These are phyloP conservation scores for Vanilla planifolia DNA, from an alignment of 106 monocot species.

Conservation along the genomic window DNA sequence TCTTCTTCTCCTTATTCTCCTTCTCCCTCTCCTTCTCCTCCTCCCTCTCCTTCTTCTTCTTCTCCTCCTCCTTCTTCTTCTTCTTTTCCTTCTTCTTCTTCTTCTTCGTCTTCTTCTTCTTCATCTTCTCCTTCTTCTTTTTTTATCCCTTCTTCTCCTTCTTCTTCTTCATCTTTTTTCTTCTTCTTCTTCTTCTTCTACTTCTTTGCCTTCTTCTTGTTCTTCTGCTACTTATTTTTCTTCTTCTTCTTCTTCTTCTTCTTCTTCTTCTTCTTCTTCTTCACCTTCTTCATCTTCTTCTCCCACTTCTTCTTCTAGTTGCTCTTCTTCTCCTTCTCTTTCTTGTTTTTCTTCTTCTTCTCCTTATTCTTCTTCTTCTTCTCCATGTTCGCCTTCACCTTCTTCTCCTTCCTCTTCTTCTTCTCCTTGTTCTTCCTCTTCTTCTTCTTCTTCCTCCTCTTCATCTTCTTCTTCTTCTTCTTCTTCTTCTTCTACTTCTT, in stretches of 20 bases:
- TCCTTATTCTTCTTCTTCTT: too few relatives aligned
- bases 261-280: background rate
- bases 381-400: too few relatives aligned
- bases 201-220: background rate
- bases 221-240: too few relatives aligned
- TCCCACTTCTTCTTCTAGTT: too few relatives aligned
- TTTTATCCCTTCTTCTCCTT: too few relatives aligned
- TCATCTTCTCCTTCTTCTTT: too few relatives aligned
- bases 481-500: background rate
- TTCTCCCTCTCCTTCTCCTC: background rate
- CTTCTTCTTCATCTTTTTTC: too few relatives aligned
- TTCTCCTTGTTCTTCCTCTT: background rate
- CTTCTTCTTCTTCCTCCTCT: background rate
- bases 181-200: background rate
- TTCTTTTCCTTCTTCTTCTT: background rate
- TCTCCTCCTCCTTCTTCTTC: background rate
- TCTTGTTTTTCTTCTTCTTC: too few relatives aligned
- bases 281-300: too few relatives aligned
- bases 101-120: too few relatives aligned
- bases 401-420: background rate
- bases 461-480: background rate
- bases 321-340: too few relatives aligned
- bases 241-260: background rate
- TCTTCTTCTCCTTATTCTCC: too few relatives aligned
- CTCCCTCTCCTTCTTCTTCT: background rate